Evolutionary conservation across 495 filamentous ascomycete genomes (phyloP), one percentile per base, ranked within the genome.

Genomic region (Penicillium salamii): DNA sequence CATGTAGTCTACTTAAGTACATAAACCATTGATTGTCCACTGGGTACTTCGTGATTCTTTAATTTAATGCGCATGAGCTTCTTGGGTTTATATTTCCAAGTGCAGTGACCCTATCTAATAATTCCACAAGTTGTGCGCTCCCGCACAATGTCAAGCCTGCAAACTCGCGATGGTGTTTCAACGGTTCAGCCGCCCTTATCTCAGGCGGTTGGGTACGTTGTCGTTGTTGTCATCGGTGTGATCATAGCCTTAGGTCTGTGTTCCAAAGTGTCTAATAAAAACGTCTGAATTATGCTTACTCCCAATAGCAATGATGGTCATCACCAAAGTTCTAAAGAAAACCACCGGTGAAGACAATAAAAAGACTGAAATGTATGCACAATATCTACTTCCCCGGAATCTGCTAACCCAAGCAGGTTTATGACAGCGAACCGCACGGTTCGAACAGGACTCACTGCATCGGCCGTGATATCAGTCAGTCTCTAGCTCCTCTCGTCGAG

Each of bases 351-450:
- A 73, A 35, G 68, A 73, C 32, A 73, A 73, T 26, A 55, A 65
- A 33, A 73, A 69, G 44, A 73, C 68, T 0, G 70, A 73, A 52
- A 73, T 69, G 67, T 73, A 61, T 7, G 37, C 3, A 2, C 14
- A 32, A 9, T 32, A 8, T 13, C 1, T 8, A 6, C 12, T 8
- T 9, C 21, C 31, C 3, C 4, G 9, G 31, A 9, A 13, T 12
- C 9, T 20, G 37, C 14, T 56, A 23, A 55, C n/a, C 24, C 8
- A 7, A 15, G 39, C 28, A 71, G 67, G 69, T 72, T 72, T 48
- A 72, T 72, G 63, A 69, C 65, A 0, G 69, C 69, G 12, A 72
- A 72, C 43, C 67, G 69, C 1, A 59, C 63, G 11, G 61, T 72
- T n/a, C 52, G 63, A 5, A 70, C 67, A 2, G 67, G 69, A 9